Conservation (phyloP, 495 filamentous ascomycete genomes). For the Penicillium odoratum region DNA sequence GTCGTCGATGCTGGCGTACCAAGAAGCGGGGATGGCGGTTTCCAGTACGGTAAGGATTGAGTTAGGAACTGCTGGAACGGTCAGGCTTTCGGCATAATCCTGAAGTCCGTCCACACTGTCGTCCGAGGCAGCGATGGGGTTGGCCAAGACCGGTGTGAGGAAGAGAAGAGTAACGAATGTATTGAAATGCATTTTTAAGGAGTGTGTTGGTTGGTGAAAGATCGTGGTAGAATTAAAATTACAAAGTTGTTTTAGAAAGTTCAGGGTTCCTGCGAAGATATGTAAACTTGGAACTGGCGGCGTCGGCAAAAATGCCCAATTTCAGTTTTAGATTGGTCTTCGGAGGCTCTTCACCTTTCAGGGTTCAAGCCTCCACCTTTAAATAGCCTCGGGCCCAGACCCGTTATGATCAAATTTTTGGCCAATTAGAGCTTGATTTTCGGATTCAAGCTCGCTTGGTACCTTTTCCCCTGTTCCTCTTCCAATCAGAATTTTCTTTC, state of each 20-base stretch:
- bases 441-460: not conserved
- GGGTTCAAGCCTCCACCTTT: not conserved
- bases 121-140: conserved; percentile 15
- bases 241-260: too few species aligned
- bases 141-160: conserved; percentile 22
- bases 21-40: conserved; percentile 24
- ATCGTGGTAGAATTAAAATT: too few species aligned
- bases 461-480: not conserved
- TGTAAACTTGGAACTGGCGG: too few species aligned
- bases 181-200: conserved; percentile 23
- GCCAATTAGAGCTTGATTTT: not conserved
- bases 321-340: not conserved
- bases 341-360: not conserved
- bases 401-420: not conserved
- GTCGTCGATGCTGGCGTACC: conserved; percentile 14
- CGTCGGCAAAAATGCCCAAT: not conserved
- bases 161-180: conserved; percentile 17
- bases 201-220: not conserved
- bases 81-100: not conserved
- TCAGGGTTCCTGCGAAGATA: too few species aligned
- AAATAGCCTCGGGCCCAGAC: not conserved
- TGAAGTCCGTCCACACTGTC: not conserved
- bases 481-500: not conserved
- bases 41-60: conserved; percentile 25
- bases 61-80: conserved; percentile 7